A percentile compares a stretch with the other conserved stretches of the same genome.
These are phyloP conservation scores for Globisporangium recalcitrans DNA, from an alignment of 352 stramenopile genomes.

Conservation along the genomic window DNA sequence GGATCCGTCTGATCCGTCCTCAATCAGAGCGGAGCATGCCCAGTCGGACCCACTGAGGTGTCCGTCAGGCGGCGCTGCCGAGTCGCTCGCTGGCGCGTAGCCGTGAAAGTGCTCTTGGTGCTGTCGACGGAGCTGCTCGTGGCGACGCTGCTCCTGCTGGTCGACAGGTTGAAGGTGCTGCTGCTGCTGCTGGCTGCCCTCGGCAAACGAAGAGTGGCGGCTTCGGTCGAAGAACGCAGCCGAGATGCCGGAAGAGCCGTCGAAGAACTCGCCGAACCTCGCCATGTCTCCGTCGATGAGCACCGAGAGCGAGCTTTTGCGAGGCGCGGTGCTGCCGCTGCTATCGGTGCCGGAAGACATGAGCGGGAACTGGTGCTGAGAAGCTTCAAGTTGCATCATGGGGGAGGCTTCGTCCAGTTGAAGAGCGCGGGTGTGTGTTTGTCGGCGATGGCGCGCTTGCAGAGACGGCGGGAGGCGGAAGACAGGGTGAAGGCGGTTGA, in stretches of 20 bases:
- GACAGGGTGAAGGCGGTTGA: background rate
- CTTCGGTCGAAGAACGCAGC: background rate
- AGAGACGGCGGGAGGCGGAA: background rate
- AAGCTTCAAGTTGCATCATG: conserved; percentile 6
- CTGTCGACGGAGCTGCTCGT: background rate
- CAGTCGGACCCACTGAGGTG: too few relatives aligned
- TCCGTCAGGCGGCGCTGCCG: background rate
- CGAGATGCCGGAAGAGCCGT: conserved; percentile 1
- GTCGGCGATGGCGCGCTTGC: background rate
- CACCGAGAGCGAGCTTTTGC: conserved; percentile 5
- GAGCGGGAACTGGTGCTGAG: background rate
- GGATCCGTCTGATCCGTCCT: background rate
- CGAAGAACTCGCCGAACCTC: conserved; percentile 11
- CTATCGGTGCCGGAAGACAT: background rate
- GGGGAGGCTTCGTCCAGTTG: background rate
- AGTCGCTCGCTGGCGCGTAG: background rate
- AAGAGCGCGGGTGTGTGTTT: background rate
- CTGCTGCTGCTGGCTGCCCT: background rate
- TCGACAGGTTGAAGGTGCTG: background rate
- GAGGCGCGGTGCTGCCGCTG: background rate
- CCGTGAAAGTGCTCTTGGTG: background rate
- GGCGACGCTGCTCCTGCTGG: background rate
- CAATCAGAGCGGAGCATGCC: background rate
- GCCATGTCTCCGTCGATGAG: conserved; percentile 11
- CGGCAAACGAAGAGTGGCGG: background rate